Percentiles rank a stretch among this genome's conserved stretches.
Conservation (phyloP, 331 rosid genomes). For the Prunus yedoensis region DNA sequence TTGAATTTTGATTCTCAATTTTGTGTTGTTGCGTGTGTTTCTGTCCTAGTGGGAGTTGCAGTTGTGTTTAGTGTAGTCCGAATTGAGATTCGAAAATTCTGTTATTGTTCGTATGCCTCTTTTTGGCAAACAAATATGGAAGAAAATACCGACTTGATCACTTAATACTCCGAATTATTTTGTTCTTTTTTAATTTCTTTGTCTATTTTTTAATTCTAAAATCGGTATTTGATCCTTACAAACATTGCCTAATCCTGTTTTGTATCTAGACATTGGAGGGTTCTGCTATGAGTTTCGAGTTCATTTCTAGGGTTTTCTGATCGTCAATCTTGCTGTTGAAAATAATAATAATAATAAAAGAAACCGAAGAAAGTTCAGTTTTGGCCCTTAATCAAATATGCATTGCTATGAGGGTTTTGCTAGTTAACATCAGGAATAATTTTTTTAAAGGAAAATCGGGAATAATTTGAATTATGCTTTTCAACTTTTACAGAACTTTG, state of each 20-base stretch:
- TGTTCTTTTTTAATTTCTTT: neutral
- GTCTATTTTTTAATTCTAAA: neutral
- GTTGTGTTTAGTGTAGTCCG: neutral
- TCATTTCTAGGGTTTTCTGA: slow-evolving; percentile 13
- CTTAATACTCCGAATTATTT: neutral
- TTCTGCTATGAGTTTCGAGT: neutral
- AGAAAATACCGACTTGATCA: neutral
- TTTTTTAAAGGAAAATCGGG: neutral
- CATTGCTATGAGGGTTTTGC: neutral
- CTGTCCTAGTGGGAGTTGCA: neutral
- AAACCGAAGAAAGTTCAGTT: neutral
- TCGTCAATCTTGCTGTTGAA: neutral
- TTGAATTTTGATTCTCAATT: neutral
- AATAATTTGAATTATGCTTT: neutral
- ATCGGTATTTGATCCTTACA: neutral
- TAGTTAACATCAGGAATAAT: neutral
- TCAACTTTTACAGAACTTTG: neutral
- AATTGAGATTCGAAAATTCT: neutral
- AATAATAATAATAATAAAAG: neutral
- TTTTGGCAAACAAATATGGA: neutral
- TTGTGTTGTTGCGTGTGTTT: neutral
- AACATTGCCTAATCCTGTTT: neutral
- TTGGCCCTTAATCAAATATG: neutral
- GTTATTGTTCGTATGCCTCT: neutral
- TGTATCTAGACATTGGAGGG: neutral